Evolutionary conservation across 2,329 filamentous ascomycete genomes (phyloP).

Genomic region (Aspergillus glaucus): DNA sequence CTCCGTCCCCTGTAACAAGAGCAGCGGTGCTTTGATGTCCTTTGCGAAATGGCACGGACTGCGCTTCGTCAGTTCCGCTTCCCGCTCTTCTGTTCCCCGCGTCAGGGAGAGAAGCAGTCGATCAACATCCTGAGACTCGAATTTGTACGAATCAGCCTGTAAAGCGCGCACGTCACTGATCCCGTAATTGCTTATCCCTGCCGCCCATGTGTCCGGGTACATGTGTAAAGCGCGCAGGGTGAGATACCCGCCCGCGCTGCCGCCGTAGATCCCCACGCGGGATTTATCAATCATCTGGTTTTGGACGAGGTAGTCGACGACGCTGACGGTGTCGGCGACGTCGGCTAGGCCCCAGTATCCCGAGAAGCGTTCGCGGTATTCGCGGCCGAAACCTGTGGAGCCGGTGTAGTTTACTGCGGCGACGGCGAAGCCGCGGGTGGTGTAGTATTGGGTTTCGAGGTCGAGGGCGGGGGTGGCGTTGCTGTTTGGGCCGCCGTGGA

Average conservation of each 20-base stretch:
- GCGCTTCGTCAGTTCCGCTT: constrained; percentile 39
- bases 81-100: constrained; percentile 31
- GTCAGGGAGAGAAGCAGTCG: constrained; percentile 38
- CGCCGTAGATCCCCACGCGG: constrained; percentile 45
- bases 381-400: constrained; percentile 46
- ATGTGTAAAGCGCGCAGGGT: constrained; percentile 46
- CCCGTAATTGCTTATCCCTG: constrained; percentile 46
- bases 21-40: constrained; percentile 45
- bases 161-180: constrained; percentile 47
- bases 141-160: constrained; percentile 48
- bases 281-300: constrained; percentile 31
- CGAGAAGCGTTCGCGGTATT: constrained; percentile 46
- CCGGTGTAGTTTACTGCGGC: constrained; percentile 49
- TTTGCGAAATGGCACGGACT: constrained; percentile 46
- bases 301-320: constrained; percentile 38
- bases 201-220: constrained; percentile 44
- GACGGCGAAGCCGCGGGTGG: constrained; percentile 49
- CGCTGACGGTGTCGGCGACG: constrained; percentile 45
- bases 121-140: constrained; percentile 50
- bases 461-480: constrained; percentile 40
- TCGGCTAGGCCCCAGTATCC: constrained; percentile 49
- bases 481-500: constrained; percentile 49
- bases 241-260: constrained; percentile 50
- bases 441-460: constrained; percentile 47
- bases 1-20: constrained; percentile 51